These are phyloP conservation scores for Plantago coronopus DNA, from an alignment of 305 asterid genomes.

Conservation along the genomic window DNA sequence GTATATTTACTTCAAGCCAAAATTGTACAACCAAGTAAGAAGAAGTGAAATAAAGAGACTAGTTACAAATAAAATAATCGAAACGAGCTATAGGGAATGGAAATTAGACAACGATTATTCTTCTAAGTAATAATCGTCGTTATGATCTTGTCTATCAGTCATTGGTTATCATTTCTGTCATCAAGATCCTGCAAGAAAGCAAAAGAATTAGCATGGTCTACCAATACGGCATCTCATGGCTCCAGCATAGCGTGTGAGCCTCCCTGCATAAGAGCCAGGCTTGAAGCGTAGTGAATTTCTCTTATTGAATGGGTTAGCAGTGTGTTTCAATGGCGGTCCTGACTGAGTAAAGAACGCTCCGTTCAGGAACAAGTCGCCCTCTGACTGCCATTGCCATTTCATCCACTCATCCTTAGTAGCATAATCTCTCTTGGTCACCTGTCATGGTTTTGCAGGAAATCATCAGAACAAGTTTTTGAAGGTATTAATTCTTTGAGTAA, in stretches of 20 bases:
- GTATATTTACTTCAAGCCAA: background rate
- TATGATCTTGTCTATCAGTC: background rate
- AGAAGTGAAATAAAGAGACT: background rate
- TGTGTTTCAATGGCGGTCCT: slow-evolving; percentile 43
- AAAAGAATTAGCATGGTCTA: slow-evolving; percentile 7
- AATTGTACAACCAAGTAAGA: background rate
- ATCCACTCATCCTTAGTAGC: slow-evolving; percentile 46
- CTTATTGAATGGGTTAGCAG: slow-evolving; percentile 29
- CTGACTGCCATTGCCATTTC: slow-evolving; percentile 86
- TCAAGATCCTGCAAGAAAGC: background rate
- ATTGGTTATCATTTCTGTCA: background rate
- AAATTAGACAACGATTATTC: background rate
- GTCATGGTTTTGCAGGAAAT: background rate
- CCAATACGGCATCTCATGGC: slow-evolving; percentile 50
- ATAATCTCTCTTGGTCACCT: slow-evolving; percentile 79
- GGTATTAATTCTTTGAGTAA: too few species aligned
- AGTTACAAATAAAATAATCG: background rate
- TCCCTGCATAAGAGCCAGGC: slow-evolving; percentile 69
- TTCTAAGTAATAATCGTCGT: background rate
- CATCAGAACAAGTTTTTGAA: background rate
- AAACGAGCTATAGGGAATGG: background rate
- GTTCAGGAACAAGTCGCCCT: slow-evolving; percentile 62
- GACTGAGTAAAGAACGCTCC: slow-evolving; percentile 79
- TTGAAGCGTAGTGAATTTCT: slow-evolving; percentile 38
- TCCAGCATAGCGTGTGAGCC: slow-evolving; percentile 67